Evolutionary conservation across 2,329 filamentous ascomycete species (phyloP).

Genomic region (Aspergillus ochraceus): DNA sequence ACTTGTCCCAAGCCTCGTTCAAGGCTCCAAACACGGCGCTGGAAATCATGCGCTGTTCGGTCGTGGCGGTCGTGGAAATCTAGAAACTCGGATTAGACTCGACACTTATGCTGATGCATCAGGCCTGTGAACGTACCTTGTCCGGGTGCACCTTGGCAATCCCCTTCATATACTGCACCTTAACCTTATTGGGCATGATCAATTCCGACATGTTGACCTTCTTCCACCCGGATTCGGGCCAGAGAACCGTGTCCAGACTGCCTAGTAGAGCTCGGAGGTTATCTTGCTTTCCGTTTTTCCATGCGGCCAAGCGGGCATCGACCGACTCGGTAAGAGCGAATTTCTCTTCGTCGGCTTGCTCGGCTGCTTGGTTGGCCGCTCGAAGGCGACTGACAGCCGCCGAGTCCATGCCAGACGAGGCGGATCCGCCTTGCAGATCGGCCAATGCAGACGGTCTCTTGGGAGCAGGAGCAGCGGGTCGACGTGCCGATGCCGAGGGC

Average conservation of each 20-base stretch:
- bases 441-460: constrained; percentile 34
- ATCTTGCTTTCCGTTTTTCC: constrained; percentile 89
- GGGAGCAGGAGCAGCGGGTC: constrained; percentile 47
- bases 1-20: constrained; percentile 70
- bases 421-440: constrained; percentile 36
- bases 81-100: constrained; percentile 26
- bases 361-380: constrained; percentile 80
- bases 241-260: constrained; percentile 84
- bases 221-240: constrained; percentile 93
- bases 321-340: constrained; percentile 85
- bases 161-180: constrained; percentile 98
- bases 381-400: constrained; percentile 82
- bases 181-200: constrained; percentile 90
- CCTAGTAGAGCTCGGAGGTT: constrained; percentile 86
- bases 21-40: constrained; percentile 64
- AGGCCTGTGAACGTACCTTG: constrained; percentile 67
- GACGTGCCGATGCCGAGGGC: constrained; percentile 47
- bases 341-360: constrained; percentile 86
- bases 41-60: constrained; percentile 67
- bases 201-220: constrained; percentile 93
- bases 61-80: constrained; percentile 65
- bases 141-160: constrained; percentile 98
- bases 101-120: background rate
- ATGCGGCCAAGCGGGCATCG: constrained; percentile 73
- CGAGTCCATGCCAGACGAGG: constrained; percentile 52